Conservation (phyloP, 345 rosid species). For the Excoecaria cochinchinensis region DNA sequence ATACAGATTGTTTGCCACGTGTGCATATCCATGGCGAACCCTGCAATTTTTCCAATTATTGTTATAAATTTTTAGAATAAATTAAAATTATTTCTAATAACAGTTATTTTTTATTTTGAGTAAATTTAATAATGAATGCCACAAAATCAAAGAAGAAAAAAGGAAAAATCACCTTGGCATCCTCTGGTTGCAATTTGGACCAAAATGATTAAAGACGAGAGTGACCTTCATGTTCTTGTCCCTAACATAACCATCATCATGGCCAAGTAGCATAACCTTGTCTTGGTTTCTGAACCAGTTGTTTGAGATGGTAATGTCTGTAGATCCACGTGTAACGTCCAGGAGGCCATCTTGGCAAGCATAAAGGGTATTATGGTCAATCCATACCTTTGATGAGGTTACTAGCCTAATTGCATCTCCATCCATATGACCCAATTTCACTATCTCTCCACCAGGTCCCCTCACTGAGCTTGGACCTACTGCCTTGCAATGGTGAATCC, state of each 20-base stretch:
- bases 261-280: slow-evolving; percentile 86
- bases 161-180: slow-evolving; percentile 59
- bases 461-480: slow-evolving; percentile 50
- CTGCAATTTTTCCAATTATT: slow-evolving; percentile 26
- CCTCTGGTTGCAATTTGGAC: slow-evolving; percentile 80
- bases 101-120: too few species aligned
- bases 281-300: slow-evolving; percentile 78
- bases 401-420: slow-evolving; percentile 73
- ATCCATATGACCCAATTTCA: slow-evolving; percentile 50
- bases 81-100: too few species aligned
- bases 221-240: slow-evolving; percentile 70
- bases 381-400: slow-evolving; percentile 63
- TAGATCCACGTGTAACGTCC: slow-evolving; percentile 65
- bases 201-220: slow-evolving; percentile 68
- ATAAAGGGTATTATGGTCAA: slow-evolving; percentile 70
- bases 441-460: slow-evolving; percentile 48
- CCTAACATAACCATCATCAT: slow-evolving; percentile 57
- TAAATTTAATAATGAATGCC: too few species aligned
- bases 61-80: neutral
- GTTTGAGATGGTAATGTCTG: slow-evolving; percentile 58
- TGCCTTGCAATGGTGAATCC: slow-evolving; percentile 64
- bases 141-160: too few species aligned
- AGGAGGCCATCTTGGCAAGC: slow-evolving; percentile 62
- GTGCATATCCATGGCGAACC: slow-evolving; percentile 71
- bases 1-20: slow-evolving; percentile 67